Evolutionary conservation across 139 green algal species (phyloP).

Genomic region (Chlorella ohadii): DNA sequence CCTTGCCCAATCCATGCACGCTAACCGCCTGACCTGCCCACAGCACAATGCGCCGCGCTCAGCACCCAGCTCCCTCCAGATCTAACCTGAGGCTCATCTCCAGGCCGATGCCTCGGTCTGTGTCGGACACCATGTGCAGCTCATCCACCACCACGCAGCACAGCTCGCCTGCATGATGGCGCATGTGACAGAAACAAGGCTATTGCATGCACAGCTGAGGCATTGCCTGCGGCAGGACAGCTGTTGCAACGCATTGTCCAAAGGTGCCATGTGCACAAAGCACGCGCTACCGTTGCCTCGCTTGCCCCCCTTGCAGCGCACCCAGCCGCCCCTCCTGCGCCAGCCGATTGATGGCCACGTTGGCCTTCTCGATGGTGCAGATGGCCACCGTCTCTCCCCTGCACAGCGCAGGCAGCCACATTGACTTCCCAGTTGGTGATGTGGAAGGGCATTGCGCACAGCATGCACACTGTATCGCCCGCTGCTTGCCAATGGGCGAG

Average conservation of each 20-base stretch:
- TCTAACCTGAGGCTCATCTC: slow-evolving; percentile 60
- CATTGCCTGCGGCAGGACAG: too few relatives aligned
- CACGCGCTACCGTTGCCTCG: background rate
- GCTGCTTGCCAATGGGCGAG: too few relatives aligned
- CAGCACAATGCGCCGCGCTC: too few relatives aligned
- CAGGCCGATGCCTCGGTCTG: slow-evolving; percentile 60
- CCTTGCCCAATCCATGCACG: too few relatives aligned
- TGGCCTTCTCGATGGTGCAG: slow-evolving; percentile 89
- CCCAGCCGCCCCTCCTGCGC: slow-evolving; percentile 43
- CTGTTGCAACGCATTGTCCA: background rate
- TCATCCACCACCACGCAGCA: slow-evolving; percentile 77
- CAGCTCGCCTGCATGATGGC: slow-evolving; percentile 54
- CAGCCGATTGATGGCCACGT: slow-evolving; percentile 62
- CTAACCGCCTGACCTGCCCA: too few relatives aligned
- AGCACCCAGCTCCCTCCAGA: too few relatives aligned
- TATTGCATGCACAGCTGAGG: background rate
- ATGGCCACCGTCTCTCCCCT: slow-evolving; percentile 72
- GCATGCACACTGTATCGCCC: too few relatives aligned
- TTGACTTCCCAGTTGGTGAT: too few relatives aligned
- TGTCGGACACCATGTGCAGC: slow-evolving; percentile 71
- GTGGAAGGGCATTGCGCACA: too few relatives aligned
- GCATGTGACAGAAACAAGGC: background rate
- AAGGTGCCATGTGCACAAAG: background rate
- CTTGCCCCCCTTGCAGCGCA: background rate
- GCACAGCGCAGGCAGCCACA: too few relatives aligned